A percentile compares a stretch with the other conserved stretches of the same genome.
Evolutionary conservation across 2,329 filamentous ascomycete genomes (phyloP).

Genomic region (Ophiostoma himal-ulmi): DNA sequence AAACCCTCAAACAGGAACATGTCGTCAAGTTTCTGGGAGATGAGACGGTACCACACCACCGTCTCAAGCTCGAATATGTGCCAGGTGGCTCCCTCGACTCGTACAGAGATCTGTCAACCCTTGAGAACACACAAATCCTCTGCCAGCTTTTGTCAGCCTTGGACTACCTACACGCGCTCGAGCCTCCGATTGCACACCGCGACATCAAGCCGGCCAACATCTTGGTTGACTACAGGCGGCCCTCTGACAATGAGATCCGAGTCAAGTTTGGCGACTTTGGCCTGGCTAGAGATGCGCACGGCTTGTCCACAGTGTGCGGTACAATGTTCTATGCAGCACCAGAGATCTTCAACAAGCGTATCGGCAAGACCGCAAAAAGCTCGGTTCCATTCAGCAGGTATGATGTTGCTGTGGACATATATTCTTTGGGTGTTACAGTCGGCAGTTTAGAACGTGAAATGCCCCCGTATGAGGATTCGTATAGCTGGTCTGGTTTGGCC

Average conservation of each 20-base stretch:
- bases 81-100: neutral
- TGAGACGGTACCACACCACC: neutral
- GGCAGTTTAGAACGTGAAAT: neutral
- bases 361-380: neutral
- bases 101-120: neutral
- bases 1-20: neutral
- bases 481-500: neutral
- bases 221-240: neutral
- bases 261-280: neutral
- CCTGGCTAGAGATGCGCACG: neutral
- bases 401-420: neutral
- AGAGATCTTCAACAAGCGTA: neutral
- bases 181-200: neutral
- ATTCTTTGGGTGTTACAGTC: neutral
- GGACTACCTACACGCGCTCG: neutral
- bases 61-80: neutral
- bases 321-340: neutral
- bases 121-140: neutral
- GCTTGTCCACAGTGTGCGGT: neutral
- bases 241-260: neutral
- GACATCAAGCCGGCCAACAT: neutral
- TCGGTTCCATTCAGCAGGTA: neutral
- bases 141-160: neutral
- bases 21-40: neutral
- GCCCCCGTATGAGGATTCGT: neutral